These are phyloP conservation scores for Mycena epipterygia DNA, from an alignment of 768 basidiomycete genomes.

Conservation along the genomic window DNA sequence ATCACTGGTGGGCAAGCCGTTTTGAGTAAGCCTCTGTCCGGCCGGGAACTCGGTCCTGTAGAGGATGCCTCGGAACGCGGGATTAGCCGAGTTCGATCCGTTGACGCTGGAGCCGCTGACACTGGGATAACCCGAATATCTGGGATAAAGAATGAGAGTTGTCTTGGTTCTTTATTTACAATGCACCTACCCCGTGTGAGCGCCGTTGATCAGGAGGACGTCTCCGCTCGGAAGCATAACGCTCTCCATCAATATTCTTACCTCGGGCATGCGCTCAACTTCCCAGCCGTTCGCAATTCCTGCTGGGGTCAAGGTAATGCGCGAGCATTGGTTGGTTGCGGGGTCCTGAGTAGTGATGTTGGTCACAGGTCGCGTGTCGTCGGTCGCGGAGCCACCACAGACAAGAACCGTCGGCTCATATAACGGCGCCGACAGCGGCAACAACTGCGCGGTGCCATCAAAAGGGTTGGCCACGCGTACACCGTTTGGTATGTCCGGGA, in stretches of 20 bases:
- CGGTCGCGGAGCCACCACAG: constrained; percentile 66
- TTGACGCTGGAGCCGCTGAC: constrained; percentile 58
- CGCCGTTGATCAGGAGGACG: constrained; percentile 64
- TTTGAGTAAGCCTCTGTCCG: constrained; percentile 60
- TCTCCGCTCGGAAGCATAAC: constrained; percentile 70
- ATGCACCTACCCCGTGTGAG: constrained; percentile 43
- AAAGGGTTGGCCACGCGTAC: constrained; percentile 74
- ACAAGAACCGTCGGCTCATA: constrained; percentile 67
- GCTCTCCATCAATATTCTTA: constrained; percentile 71
- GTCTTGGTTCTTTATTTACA: background rate
- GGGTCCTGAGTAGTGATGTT: constrained; percentile 63
- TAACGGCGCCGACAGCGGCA: constrained; percentile 62
- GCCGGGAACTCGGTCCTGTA: constrained; percentile 61
- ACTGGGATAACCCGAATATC: constrained; percentile 58
- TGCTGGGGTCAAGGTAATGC: constrained; percentile 61
- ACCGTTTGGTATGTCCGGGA: constrained; percentile 67
- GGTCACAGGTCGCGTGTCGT: constrained; percentile 59
- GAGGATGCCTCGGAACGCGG: constrained; percentile 39
- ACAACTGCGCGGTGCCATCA: constrained; percentile 66
- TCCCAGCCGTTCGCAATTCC: constrained; percentile 67
- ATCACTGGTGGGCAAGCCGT: constrained; percentile 58
- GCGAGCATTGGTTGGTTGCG: constrained; percentile 69
- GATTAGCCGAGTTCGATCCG: constrained; percentile 24
- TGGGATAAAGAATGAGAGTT: constrained; percentile 57
- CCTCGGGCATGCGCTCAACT: constrained; percentile 65